These are phyloP conservation scores for Misopates orontium DNA, from an alignment of 257 asterid genomes.

Conservation along the genomic window DNA sequence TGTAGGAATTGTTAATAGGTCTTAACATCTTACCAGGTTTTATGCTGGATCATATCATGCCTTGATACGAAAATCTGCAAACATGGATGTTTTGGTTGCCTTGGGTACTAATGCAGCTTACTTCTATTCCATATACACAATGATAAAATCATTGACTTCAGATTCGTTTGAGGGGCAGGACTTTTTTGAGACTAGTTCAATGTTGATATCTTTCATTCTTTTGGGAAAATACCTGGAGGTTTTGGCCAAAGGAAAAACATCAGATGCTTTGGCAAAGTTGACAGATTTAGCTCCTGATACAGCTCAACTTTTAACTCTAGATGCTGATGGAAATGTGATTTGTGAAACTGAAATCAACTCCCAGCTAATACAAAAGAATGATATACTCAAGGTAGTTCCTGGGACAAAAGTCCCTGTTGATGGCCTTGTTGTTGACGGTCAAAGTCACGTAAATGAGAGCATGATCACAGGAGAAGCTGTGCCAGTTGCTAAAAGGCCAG, in stretches of 20 bases:
- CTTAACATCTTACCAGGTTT: conserved; percentile 60
- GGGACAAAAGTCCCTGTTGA: conserved; percentile 96
- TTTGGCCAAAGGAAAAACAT: conserved; percentile 91
- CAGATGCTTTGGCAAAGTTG: conserved; percentile 94
- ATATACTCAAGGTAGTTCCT: conserved; percentile 87
- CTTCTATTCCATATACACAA: conserved; percentile 75
- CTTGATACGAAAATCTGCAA: conserved; percentile 78
- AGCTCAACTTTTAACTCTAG: conserved; percentile 76
- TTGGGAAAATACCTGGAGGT: conserved; percentile 94
- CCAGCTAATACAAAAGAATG: conserved; percentile 81
- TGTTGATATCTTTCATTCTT: conserved; percentile 95
- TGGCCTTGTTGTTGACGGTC: conserved; percentile 85
- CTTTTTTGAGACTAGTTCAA: conserved; percentile 96
- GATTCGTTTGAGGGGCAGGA: conserved; percentile 91
- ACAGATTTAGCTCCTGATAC: conserved; percentile 90
- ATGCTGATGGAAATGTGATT: conserved; percentile 69
- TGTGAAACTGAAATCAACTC: conserved; percentile 80
- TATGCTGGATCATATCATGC: conserved; percentile 95
- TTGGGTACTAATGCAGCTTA: conserved; percentile 98
- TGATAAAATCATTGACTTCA: conserved; percentile 72
- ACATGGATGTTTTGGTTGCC: conserved; percentile 98
- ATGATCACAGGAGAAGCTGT: conserved; percentile 96
- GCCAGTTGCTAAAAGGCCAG: conserved; percentile 81
- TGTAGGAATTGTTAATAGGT: conserved; percentile 20
- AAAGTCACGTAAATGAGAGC: conserved; percentile 95